Percentiles rank a stretch among this genome's conserved stretches.
phyloP scores from a whole-genome alignment of 108 stramenopile genomes.

The Fistulifera pelliculosa region DNA sequence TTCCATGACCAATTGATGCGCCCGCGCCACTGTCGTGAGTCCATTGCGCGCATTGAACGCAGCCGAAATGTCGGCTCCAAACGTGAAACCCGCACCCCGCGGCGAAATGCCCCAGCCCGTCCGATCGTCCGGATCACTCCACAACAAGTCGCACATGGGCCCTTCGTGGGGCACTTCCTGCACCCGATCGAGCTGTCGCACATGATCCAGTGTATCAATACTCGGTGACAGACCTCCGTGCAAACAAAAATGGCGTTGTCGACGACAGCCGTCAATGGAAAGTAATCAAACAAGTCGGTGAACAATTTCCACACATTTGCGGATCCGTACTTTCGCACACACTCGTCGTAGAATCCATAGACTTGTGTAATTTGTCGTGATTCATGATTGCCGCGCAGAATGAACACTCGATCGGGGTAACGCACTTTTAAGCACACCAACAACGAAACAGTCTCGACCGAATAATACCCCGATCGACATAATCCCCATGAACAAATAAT shows the following conservation, averaged over 20 bases:
- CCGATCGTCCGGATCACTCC: constrained; percentile 98
- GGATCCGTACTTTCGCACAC: constrained; percentile 96
- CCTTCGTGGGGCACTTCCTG: constrained; percentile 98
- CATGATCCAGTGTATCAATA: constrained; percentile 94
- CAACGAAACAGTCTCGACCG: constrained; percentile 93
- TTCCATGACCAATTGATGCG: constrained; percentile 93
- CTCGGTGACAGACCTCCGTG: constrained; percentile 95
- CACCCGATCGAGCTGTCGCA: constrained; percentile 90
- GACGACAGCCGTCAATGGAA: constrained; percentile 92
- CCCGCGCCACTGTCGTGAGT: constrained; percentile 71
- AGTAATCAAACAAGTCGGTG: constrained; percentile 95
- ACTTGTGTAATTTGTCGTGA: constrained; percentile 95
- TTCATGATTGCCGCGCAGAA: constrained; percentile 93
- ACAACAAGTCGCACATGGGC: constrained; percentile 96
- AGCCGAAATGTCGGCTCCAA: constrained; percentile 83
- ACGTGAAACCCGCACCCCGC: constrained; percentile 96
- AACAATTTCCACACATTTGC: constrained; percentile 98
- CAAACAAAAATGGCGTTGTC: constrained; percentile 95
- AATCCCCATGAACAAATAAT: constrained; percentile 99
- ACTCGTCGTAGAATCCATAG: constrained; percentile 99
- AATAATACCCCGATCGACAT: constrained; percentile 98
- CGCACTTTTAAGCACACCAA: constrained; percentile 94
- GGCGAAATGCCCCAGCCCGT: constrained; percentile 94
- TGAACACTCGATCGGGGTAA: constrained; percentile 89
- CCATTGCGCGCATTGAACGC: constrained; percentile 89